Percentiles rank a stretch among this genome's conserved stretches.
phyloP scores from a whole-genome alignment of 169 alveolate genomes.

The Blepharisma undulans region DNA sequence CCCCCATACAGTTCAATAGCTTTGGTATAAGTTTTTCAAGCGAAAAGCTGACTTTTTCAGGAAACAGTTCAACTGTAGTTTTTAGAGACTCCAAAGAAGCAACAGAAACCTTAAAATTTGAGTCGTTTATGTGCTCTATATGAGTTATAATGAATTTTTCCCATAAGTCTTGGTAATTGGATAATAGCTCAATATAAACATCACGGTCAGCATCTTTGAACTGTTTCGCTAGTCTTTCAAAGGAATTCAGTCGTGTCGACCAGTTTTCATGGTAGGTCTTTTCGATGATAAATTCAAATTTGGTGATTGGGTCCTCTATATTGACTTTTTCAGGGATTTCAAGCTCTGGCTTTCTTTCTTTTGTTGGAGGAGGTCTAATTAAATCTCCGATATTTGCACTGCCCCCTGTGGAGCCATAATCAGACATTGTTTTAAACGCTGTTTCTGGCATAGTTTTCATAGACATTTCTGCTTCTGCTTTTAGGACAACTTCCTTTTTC shows the following conservation, averaged over 20 bases:
- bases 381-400: neutral
- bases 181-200: neutral
- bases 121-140: conserved; percentile 30
- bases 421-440: neutral
- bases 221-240: neutral
- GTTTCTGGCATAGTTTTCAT: neutral
- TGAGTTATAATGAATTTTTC: conserved; percentile 10
- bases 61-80: neutral
- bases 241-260: neutral
- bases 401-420: neutral
- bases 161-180: neutral
- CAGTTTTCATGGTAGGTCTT: conserved; percentile 8
- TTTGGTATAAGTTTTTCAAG: conserved; percentile 26
- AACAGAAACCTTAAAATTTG: conserved; percentile 15
- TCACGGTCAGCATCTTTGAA: neutral
- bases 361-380: conserved; percentile 21
- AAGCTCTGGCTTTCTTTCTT: neutral
- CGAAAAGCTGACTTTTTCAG: conserved; percentile 11
- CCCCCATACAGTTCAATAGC: neutral
- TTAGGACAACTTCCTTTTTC: neutral
- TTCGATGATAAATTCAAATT: conserved; percentile 5
- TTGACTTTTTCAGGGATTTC: neutral
- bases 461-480: neutral
- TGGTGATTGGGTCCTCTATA: neutral
- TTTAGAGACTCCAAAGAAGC: neutral